A percentile compares a stretch with the other conserved stretches of the same genome.
These are phyloP conservation scores for Tolypocladium tropicale DNA, from an alignment of 2,329 filamentous ascomycete species.

Conservation along the genomic window DNA sequence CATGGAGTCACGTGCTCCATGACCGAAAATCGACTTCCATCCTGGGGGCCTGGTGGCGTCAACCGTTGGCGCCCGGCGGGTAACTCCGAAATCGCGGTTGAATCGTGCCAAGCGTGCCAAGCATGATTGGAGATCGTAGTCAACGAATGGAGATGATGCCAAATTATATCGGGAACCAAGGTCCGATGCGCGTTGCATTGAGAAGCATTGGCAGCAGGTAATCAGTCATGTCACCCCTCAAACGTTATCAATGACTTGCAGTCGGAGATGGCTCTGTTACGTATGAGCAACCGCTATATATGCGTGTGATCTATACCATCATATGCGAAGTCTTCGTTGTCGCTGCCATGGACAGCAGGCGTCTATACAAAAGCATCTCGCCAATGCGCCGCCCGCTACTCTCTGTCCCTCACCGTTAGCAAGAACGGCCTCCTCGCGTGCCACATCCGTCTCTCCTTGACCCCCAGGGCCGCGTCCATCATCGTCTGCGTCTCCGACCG, in stretches of 20 bases:
- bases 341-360: neutral
- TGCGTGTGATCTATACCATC: neutral
- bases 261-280: neutral
- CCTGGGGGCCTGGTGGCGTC: neutral
- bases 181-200: too few species aligned
- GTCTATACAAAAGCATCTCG: neutral
- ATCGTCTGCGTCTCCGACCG: constrained; percentile 45
- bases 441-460: constrained; percentile 53
- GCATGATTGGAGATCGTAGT: too few species aligned
- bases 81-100: neutral
- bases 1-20: too few species aligned
- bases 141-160: too few species aligned
- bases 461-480: constrained; percentile 48
- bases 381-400: neutral
- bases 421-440: constrained; percentile 48
- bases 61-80: neutral
- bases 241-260: too few species aligned
- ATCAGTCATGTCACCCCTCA: too few species aligned
- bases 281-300: neutral
- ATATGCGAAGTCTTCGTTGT: neutral
- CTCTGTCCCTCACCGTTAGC: constrained; percentile 31
- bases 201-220: too few species aligned
- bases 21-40: too few species aligned
- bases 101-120: too few species aligned
- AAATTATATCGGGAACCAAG: too few species aligned